Evolutionary conservation across 2,329 filamentous ascomycete species (phyloP).

Genomic region (Cytospora leucostoma): DNA sequence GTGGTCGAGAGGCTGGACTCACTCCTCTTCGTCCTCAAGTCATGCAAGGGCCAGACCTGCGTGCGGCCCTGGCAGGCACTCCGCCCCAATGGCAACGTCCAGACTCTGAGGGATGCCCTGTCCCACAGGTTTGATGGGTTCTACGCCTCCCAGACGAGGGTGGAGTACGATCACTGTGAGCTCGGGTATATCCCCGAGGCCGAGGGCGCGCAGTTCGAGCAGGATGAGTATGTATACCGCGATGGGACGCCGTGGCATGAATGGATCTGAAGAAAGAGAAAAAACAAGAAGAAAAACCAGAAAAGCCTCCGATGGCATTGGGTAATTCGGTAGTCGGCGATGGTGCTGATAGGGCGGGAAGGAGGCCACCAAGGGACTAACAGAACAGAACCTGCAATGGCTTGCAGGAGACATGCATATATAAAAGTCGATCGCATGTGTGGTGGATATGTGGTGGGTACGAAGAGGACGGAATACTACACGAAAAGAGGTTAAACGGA

Average conservation of each 20-base stretch:
- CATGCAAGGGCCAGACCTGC: constrained; percentile 57
- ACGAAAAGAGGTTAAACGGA: background rate
- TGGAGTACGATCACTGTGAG: constrained; percentile 56
- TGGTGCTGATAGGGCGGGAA: background rate
- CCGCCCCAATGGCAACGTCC: constrained; percentile 55
- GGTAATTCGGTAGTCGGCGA: background rate
- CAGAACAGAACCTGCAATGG: background rate
- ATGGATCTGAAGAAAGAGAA: constrained; percentile 31
- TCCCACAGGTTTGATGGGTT: constrained; percentile 51
- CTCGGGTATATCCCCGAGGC: constrained; percentile 56
- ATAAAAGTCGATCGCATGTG: background rate
- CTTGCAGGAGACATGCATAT: background rate
- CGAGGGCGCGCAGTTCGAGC: constrained; percentile 54
- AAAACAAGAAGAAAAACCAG: too few relatives aligned
- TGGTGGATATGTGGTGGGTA: background rate
- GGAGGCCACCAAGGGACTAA: background rate
- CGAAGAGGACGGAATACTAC: background rate
- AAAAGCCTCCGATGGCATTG: too few relatives aligned
- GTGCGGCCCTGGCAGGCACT: constrained; percentile 57
- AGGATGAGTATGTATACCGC: constrained; percentile 34
- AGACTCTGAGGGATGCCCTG: constrained; percentile 53
- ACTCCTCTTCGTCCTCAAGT: constrained; percentile 62
- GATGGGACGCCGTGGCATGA: constrained; percentile 34
- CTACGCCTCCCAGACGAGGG: constrained; percentile 51
- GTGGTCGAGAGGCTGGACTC: constrained; percentile 56